phyloP scores from a whole-genome alignment of 345 rosid genomes.

The Eucalyptus brandiana region DNA sequence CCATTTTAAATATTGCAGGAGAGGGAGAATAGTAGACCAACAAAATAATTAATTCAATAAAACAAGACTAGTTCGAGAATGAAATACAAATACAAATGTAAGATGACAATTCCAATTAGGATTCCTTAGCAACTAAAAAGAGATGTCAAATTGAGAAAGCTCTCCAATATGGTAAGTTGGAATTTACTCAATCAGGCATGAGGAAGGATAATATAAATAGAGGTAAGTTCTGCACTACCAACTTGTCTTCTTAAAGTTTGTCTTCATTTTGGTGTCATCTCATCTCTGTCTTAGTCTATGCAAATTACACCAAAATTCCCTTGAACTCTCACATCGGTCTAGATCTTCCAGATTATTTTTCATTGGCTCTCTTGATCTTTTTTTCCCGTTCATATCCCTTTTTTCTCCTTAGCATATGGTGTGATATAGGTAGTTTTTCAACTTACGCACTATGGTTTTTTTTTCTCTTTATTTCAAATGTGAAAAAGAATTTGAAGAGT shows the following conservation, averaged over 20 bases:
- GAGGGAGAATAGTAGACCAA: too few species aligned
- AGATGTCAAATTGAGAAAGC: neutral
- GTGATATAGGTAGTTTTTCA: neutral
- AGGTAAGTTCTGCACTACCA: neutral
- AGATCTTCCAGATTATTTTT: neutral
- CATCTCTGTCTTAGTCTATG: neutral
- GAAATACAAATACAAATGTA: too few species aligned
- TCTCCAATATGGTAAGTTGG: neutral
- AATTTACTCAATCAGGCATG: neutral
- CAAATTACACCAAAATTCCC: neutral
- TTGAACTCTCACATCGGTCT: neutral
- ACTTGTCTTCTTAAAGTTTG: neutral
- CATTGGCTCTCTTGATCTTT: neutral
- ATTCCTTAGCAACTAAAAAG: neutral
- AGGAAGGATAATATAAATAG: neutral
- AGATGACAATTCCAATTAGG: too few species aligned
- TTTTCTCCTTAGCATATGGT: neutral
- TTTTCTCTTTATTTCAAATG: neutral
- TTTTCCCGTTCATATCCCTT: neutral
- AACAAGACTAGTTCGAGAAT: too few species aligned
- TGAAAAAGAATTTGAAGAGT: neutral
- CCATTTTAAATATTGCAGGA: too few species aligned
- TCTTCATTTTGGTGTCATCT: neutral
- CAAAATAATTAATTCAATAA: too few species aligned
- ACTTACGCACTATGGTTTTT: neutral